Evolutionary conservation across 208 protist genomes (phyloP), one percentile per base, ranked within the genome.

Genomic region (Acanthamoeba castellanii): DNA sequence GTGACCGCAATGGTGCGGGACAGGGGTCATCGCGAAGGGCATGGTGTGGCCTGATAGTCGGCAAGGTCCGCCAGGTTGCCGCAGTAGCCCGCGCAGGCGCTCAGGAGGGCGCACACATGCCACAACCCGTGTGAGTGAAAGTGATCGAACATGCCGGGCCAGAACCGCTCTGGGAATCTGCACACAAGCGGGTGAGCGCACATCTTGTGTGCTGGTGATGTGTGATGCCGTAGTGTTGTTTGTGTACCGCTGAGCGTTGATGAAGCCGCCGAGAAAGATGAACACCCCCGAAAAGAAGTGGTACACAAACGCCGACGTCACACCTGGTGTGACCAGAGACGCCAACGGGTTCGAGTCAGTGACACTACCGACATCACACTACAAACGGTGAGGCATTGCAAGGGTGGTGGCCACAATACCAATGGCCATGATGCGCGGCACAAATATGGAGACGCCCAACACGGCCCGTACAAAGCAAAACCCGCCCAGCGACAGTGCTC

Each of bases 41-140:
- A 92, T 0, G 87, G 87, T 6, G 87, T 92, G 30, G 27, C 61
- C 8, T 9, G 4, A 25, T 57, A 92, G 61, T 92, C 87, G 13
- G 11, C 42, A 6, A 92, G 25, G 32, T 92, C 87, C 13, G 34
- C 64, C 59, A 92, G 18, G 34, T 92, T 92, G 66, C 87, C 87
- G 27, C 22, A 37, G n/a, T 92, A 92, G 87, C 87, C 87, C 68
- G 42, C 18, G 45, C 76, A 92, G 27, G 87, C 87, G 16, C 87
- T 92, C 57, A 92, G 18, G 11, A 94, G 32, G 42, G 70, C 66
- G 37, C 64, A 94, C 47, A 94, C n/a, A 47, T 94, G 91, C 91
- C 91, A 94, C 70, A 94, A 47, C 4, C 91, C 91, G 52, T 94
- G 91, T 7, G 52, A 72, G 91, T 94, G 91, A 16, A 94, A 64